A percentile compares a stretch with the other conserved stretches of the same genome.
phyloP scores from a whole-genome alignment of 192 early-diverging fungal genomes.

The Obelidium mucronatum region DNA sequence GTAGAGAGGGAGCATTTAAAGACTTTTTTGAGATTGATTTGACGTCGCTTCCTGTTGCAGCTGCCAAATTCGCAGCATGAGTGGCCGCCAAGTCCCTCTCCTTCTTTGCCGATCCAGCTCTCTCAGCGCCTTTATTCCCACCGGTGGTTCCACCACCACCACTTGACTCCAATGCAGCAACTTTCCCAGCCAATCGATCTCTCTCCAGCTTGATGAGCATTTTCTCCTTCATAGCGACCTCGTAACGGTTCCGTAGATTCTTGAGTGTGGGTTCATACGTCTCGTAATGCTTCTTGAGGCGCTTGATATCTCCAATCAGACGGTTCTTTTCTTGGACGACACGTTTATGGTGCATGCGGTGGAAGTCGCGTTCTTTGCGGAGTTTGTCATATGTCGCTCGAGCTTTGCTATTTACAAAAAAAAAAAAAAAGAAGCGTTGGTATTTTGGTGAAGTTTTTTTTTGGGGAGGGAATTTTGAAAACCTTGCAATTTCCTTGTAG shows the following conservation, averaged over 20 bases:
- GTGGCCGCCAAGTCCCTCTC: not conserved
- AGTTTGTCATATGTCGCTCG: conserved; percentile 65
- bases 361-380: conserved; percentile 64
- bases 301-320: conserved; percentile 59
- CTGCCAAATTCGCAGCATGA: not conserved
- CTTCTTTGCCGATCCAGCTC: conserved; percentile 1
- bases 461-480: no score
- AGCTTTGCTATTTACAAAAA: conserved; percentile 51
- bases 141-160: conserved; percentile 1
- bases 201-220: conserved; percentile 63
- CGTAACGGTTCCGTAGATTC: conserved; percentile 54
- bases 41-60: conserved; percentile 1
- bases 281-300: conserved; percentile 63
- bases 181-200: conserved; percentile 53
- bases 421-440: not conserved
- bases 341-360: conserved; percentile 68
- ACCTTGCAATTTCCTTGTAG: conserved; percentile 67
- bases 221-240: conserved; percentile 66
- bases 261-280: conserved; percentile 55
- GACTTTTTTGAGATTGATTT: conserved; percentile 2
- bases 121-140: not conserved
- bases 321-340: conserved; percentile 65
- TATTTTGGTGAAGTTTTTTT: not conserved
- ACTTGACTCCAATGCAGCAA: conserved; percentile 33
- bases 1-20: not conserved